phyloP scores from a whole-genome alignment of 805 yeast species.

The Wickerhamiella slavikovae region DNA sequence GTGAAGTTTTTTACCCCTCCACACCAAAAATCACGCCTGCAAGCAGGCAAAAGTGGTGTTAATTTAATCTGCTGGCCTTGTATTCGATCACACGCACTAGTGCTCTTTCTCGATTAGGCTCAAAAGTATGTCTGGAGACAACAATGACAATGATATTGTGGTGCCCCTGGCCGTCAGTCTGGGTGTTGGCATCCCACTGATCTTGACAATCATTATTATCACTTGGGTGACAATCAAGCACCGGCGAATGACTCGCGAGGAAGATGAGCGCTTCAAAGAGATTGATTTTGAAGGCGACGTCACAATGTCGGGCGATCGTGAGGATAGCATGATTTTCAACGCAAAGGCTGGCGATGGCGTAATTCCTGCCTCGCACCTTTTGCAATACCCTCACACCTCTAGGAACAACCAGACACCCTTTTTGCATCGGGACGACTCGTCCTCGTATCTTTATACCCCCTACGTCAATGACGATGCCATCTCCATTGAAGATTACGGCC shows the following conservation, averaged over 20 bases:
- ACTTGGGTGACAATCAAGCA: conserved; percentile 17
- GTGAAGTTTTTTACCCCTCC: too few species aligned
- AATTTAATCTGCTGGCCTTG: too few species aligned
- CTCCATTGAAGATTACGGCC: conserved; percentile 11
- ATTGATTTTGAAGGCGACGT: conserved; percentile 21
- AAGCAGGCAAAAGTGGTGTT: too few species aligned
- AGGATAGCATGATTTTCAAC: conserved; percentile 3
- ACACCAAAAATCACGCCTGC: too few species aligned
- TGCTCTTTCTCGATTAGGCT: too few species aligned
- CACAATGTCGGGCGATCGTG: conserved; percentile 16
- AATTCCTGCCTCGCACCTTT: conserved; percentile 1
- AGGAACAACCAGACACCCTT: neutral
- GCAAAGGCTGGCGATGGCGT: conserved; percentile 2
- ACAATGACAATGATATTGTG: neutral
- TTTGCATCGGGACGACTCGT: neutral
- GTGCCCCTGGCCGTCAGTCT: conserved; percentile 16
- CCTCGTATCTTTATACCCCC: conserved; percentile 1
- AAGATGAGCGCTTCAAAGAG: conserved; percentile 17
- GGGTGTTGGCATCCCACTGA: conserved; percentile 22
- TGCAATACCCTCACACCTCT: neutral
- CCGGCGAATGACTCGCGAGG: conserved; percentile 15
- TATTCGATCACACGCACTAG: too few species aligned
- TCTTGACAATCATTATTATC: conserved; percentile 15
- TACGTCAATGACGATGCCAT: conserved; percentile 1
- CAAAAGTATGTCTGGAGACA: too few species aligned